Evolutionary conservation across 1,139 yeast genomes (phyloP).

Genomic region (Yamadazyma diddensiae): DNA sequence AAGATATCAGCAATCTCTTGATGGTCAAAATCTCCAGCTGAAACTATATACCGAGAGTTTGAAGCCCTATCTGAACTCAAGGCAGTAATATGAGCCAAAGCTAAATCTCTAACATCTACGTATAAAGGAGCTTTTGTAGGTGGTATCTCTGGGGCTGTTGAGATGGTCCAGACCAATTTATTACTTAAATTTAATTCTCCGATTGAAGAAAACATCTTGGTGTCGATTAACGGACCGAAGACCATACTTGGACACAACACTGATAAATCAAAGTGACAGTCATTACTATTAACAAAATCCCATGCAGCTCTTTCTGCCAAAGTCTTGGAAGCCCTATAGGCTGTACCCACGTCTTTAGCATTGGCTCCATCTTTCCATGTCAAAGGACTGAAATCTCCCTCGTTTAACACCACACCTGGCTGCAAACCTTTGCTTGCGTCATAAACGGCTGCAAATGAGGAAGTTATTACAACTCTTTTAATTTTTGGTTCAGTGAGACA

Average conservation of each 20-base stretch:
- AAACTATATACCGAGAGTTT: conserved; percentile 27
- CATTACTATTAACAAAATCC: conserved; percentile 38
- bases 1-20: conserved; percentile 25
- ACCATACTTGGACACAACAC: conserved; percentile 32
- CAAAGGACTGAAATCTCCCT: conserved; percentile 37
- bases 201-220: conserved; percentile 14
- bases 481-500: conserved; percentile 19
- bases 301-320: conserved; percentile 45
- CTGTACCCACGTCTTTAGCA: conserved; percentile 19
- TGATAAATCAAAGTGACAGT: conserved; percentile 23
- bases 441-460: conserved; percentile 22
- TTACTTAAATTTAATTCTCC: conserved; percentile 24
- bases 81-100: conserved; percentile 32
- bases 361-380: conserved; percentile 34
- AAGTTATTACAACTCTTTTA: conserved; percentile 24
- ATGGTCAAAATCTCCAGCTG: conserved; percentile 26
- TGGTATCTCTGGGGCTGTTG: conserved; percentile 19
- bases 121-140: conserved; percentile 23
- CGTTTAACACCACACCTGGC: conserved; percentile 18
- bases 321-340: conserved; percentile 32
- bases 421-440: conserved; percentile 13
- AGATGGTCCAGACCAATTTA: conserved; percentile 18
- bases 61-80: conserved; percentile 20
- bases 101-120: conserved; percentile 41
- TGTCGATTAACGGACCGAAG: conserved; percentile 36